These are phyloP conservation scores for Suillus weaverae DNA, from an alignment of 768 basidiomycete species.

Conservation along the genomic window DNA sequence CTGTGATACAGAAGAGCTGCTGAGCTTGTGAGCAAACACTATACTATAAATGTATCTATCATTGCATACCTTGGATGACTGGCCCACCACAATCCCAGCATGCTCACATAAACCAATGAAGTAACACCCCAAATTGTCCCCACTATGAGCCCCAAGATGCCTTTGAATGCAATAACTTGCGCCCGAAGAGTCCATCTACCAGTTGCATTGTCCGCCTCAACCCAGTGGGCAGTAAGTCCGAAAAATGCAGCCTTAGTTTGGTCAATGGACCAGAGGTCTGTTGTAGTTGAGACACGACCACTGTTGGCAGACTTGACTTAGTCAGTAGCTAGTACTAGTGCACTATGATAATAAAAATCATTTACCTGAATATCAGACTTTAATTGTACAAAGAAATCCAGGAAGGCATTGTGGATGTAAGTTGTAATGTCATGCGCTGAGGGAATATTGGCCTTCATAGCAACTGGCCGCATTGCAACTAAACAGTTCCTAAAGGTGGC, in stretches of 20 bases:
- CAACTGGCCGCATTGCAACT: conserved; percentile 17
- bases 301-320: conserved; percentile 9
- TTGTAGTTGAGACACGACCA: conserved; percentile 14
- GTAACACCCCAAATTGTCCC: conserved; percentile 29
- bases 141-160: conserved; percentile 25
- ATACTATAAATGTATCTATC: neutral
- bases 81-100: conserved; percentile 22
- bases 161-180: conserved; percentile 25
- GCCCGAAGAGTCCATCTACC: conserved; percentile 22
- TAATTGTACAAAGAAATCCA: conserved; percentile 8
- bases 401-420: conserved; percentile 20
- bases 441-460: conserved; percentile 16
- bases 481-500: conserved; percentile 17
- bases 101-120: conserved; percentile 25
- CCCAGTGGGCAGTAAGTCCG: conserved; percentile 21
- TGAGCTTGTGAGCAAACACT: conserved; percentile 3
- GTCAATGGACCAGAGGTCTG: conserved; percentile 19
- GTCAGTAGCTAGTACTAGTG: neutral
- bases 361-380: conserved; percentile 13
- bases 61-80: conserved; percentile 24
- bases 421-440: conserved; percentile 14
- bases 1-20: conserved; percentile 24
- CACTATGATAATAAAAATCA: neutral
- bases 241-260: conserved; percentile 23
- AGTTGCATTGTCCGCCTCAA: conserved; percentile 18